Percentiles rank a stretch among this genome's conserved stretches.
Evolutionary conservation across 2,329 filamentous ascomycete species (phyloP).

Genomic region (Stachybotrys elegans): DNA sequence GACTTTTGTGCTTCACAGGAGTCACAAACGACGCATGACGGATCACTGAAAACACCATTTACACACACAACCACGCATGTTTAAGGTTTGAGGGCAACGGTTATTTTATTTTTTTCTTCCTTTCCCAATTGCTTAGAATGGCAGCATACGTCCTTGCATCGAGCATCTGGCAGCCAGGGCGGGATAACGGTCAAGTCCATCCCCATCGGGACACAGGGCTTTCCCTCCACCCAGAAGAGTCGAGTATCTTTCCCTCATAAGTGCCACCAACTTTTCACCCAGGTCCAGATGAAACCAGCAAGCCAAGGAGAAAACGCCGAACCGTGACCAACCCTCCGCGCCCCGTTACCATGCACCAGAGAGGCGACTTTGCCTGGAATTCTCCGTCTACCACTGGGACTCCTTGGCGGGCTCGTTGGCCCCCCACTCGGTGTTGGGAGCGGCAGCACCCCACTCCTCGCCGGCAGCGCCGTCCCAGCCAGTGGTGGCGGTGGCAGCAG

Average conservation of each 20-base stretch:
- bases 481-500: conserved; percentile 50
- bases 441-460: conserved; percentile 61
- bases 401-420: conserved; percentile 52
- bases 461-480: conserved; percentile 46
- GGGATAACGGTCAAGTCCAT: conserved; percentile 87
- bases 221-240: conserved; percentile 66
- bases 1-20: too few species aligned
- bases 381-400: conserved; percentile 42
- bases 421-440: conserved; percentile 66
- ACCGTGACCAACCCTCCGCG: conserved; percentile 15
- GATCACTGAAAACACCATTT: too few species aligned
- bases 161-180: conserved; percentile 29
- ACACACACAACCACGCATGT: too few species aligned
- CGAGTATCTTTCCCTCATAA: conserved; percentile 99
- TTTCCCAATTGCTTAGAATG: not conserved
- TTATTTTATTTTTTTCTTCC: conserved; percentile 1
- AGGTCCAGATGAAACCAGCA: conserved; percentile 19
- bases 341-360: conserved; percentile 8
- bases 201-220: conserved; percentile 91
- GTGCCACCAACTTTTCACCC: conserved; percentile 64
- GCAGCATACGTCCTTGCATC: conserved; percentile 16
- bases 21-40: too few species aligned
- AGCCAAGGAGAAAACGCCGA: conserved; percentile 20
- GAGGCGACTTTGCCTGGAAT: conserved; percentile 5
- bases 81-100: too few species aligned